Evolutionary conservation across 768 basidiomycete genomes (phyloP).

Genomic region (Mycena crocata): DNA sequence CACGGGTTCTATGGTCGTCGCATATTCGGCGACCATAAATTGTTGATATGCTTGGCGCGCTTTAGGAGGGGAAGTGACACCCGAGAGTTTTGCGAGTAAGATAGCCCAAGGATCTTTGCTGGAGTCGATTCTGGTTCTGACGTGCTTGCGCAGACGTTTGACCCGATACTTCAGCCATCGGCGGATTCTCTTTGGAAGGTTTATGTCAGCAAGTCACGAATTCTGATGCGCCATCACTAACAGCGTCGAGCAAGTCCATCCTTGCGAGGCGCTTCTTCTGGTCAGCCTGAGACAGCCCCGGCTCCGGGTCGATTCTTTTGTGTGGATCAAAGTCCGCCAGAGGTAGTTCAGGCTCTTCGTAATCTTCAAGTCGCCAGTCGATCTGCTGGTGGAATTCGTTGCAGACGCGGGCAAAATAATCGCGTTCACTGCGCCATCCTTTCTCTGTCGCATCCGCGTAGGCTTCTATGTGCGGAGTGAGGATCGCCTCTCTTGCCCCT

Average conservation of each 20-base stretch:
- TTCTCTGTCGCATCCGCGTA: too few relatives aligned
- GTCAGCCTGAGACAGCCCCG: not conserved
- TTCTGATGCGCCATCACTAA: not conserved
- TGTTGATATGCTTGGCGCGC: not conserved
- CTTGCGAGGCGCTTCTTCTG: not conserved
- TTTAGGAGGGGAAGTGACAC: not conserved
- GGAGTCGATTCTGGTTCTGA: not conserved
- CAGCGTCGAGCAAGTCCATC: not conserved
- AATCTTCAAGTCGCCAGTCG: too few relatives aligned
- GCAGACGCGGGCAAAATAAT: too few relatives aligned
- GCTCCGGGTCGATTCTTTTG: too few relatives aligned
- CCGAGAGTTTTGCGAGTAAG: not conserved
- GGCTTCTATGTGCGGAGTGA: too few relatives aligned
- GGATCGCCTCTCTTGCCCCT: too few relatives aligned
- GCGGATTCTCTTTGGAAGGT: not conserved
- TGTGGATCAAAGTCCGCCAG: too few relatives aligned
- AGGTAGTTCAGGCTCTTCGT: too few relatives aligned
- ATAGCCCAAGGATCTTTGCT: not conserved
- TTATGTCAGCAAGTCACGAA: not conserved
- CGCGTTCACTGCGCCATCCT: too few relatives aligned
- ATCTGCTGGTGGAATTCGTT: too few relatives aligned
- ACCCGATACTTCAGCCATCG: not conserved
- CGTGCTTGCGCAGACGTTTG: not conserved
- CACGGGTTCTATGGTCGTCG: not conserved
- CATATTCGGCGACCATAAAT: not conserved